Percentiles rank a stretch among this genome's conserved stretches.
phyloP scores from a whole-genome alignment of 352 stramenopile species.

The Pseudoperonospora humuli region DNA sequence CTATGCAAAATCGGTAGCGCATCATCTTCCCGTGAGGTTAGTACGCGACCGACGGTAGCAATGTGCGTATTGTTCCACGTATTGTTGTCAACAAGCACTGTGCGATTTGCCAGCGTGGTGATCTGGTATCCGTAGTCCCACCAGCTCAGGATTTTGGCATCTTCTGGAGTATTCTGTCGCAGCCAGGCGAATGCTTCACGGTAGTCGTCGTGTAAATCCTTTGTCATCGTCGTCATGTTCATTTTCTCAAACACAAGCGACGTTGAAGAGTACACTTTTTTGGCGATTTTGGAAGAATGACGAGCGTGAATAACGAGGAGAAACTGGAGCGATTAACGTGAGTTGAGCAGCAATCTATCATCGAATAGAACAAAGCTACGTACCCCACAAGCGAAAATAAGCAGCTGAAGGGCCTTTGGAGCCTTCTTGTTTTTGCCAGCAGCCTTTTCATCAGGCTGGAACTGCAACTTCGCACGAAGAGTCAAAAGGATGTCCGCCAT shows the following conservation, averaged over 20 bases:
- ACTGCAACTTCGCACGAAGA: conserved; percentile 22
- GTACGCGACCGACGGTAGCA: conserved; percentile 86
- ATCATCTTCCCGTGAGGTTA: conserved; percentile 58
- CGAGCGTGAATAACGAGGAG: conserved; percentile 60
- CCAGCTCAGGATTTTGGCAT: conserved; percentile 74
- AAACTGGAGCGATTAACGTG: conserved; percentile 25
- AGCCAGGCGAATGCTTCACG: conserved; percentile 81
- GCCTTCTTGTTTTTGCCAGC: conserved; percentile 5
- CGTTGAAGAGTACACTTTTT: conserved; percentile 74
- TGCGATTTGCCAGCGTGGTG: conserved; percentile 73
- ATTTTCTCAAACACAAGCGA: conserved; percentile 63
- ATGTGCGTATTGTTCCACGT: conserved; percentile 98
- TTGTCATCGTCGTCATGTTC: conserved; percentile 37
- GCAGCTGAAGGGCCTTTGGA: conserved; percentile 22
- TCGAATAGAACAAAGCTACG: conserved; percentile 5
- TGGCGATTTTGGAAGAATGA: conserved; percentile 52
- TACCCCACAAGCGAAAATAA: conserved; percentile 58
- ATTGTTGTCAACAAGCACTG: conserved; percentile 91
- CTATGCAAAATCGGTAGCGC: conserved; percentile 66
- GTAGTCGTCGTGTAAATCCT: conserved; percentile 62
- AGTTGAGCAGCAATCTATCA: not conserved
- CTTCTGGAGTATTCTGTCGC: conserved; percentile 51
- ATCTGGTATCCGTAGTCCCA: conserved; percentile 88
- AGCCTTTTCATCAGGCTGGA: conserved; percentile 19
- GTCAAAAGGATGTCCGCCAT: conserved; percentile 24